A percentile compares a stretch with the other conserved stretches of the same genome.
phyloP scores from a whole-genome alignment of 2,329 filamentous ascomycete species.

The Stachybotrys echinatus region DNA sequence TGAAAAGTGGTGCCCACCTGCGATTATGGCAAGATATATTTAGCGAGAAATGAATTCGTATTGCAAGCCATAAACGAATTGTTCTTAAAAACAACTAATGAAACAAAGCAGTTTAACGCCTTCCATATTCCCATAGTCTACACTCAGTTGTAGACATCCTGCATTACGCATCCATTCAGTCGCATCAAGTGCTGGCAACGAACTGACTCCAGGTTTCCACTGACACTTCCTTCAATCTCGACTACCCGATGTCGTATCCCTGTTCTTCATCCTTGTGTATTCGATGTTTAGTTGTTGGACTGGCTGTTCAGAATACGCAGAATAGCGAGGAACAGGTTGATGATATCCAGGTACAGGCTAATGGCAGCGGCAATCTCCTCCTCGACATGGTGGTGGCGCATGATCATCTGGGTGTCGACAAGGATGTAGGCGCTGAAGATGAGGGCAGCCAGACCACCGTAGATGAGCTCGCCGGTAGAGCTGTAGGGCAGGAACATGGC shows the following conservation, averaged over 20 bases:
- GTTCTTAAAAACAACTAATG: too few relatives aligned
- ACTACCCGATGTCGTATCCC: too few relatives aligned
- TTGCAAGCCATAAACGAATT: too few relatives aligned
- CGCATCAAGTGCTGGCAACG: background rate
- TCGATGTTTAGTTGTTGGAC: constrained; percentile 68
- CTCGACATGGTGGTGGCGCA: constrained; percentile 95
- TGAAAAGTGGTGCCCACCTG: background rate
- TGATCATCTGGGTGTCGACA: constrained; percentile 91
- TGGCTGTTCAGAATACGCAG: constrained; percentile 94
- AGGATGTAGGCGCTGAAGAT: constrained; percentile 94
- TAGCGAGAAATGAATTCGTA: too few relatives aligned
- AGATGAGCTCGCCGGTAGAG: constrained; percentile 78
- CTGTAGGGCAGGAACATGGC: constrained; percentile 80
- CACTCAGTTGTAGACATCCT: background rate
- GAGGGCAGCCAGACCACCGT: constrained; percentile 74
- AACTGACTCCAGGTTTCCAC: background rate
- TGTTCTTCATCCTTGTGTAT: background rate
- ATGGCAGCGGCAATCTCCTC: constrained; percentile 96
- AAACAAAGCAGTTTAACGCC: too few relatives aligned
- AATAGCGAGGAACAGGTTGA: constrained; percentile 96
- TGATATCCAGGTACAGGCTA: constrained; percentile 89
- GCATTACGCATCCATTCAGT: background rate
- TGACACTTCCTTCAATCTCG: too few relatives aligned
- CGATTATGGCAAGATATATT: too few relatives aligned
- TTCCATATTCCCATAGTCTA: background rate